phyloP scores from a whole-genome alignment of 176 grass and related monocot genomes.

The Hsuehochloa calcarea region DNA sequence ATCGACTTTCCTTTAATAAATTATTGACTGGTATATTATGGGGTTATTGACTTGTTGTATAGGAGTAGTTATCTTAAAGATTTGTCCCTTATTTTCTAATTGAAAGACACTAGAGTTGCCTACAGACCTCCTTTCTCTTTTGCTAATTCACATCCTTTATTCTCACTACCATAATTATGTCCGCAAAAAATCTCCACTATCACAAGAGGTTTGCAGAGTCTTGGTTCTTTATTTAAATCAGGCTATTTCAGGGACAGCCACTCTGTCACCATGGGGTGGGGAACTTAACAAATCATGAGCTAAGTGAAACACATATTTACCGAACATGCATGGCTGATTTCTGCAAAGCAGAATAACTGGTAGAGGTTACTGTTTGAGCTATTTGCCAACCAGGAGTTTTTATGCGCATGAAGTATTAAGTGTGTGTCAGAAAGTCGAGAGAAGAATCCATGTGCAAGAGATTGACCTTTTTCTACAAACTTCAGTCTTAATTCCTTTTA shows the following conservation, averaged over 20 bases:
- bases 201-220: background rate
- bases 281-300: conserved; percentile 3
- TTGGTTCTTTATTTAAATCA: background rate
- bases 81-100: background rate
- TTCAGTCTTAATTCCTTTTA: background rate
- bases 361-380: background rate
- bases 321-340: background rate
- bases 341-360: background rate
- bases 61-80: background rate
- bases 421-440: background rate
- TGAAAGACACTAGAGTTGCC: background rate
- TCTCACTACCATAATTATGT: background rate
- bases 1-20: background rate
- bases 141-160: background rate
- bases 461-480: background rate
- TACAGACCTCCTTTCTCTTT: background rate
- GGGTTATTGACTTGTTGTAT: background rate
- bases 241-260: background rate
- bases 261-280: background rate
- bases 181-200: background rate
- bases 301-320: background rate
- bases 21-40: background rate
- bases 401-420: background rate
- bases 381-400: background rate
- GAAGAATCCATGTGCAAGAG: background rate